These are phyloP conservation scores for Colletotrichum lindemuthianum DNA, from an alignment of 2,329 filamentous ascomycete species.

Conservation along the genomic window DNA sequence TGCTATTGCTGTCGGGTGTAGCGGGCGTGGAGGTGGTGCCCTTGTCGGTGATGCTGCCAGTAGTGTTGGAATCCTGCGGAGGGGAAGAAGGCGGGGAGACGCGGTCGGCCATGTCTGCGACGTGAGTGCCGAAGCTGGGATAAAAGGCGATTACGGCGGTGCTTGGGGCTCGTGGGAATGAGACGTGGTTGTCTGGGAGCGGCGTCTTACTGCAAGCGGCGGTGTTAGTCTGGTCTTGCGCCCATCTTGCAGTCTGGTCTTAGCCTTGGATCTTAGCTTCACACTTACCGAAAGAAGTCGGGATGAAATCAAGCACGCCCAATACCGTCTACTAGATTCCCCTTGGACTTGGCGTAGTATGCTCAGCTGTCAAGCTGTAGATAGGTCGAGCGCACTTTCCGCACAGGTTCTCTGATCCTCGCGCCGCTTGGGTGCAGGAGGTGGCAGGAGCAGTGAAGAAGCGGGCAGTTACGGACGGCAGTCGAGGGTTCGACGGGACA, in stretches of 20 bases:
- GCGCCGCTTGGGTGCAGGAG: background rate
- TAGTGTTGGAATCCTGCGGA: slow-evolving; percentile 12
- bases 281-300: slow-evolving; percentile 14
- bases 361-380: slow-evolving; percentile 29
- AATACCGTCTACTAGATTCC: slow-evolving; percentile 14
- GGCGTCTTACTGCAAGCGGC: slow-evolving; percentile 30
- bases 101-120: slow-evolving; percentile 27
- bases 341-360: slow-evolving; percentile 28
- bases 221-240: slow-evolving; percentile 26
- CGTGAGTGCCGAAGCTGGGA: slow-evolving; percentile 23
- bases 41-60: slow-evolving; percentile 12
- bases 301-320: background rate
- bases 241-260: slow-evolving; percentile 1
- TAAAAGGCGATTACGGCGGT: slow-evolving; percentile 25
- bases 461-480: background rate
- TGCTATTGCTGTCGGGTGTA: slow-evolving; percentile 30
- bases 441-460: background rate
- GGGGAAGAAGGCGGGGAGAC: slow-evolving; percentile 31
- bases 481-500: slow-evolving; percentile 2
- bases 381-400: slow-evolving; percentile 20
- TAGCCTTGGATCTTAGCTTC: slow-evolving; percentile 6
- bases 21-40: slow-evolving; percentile 14
- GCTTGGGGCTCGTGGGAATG: slow-evolving; percentile 21
- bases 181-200: slow-evolving; percentile 15
- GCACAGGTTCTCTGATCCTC: background rate